Evolutionary conservation across 306 rosid species (phyloP).

Genomic region (Begonia loranthoides): DNA sequence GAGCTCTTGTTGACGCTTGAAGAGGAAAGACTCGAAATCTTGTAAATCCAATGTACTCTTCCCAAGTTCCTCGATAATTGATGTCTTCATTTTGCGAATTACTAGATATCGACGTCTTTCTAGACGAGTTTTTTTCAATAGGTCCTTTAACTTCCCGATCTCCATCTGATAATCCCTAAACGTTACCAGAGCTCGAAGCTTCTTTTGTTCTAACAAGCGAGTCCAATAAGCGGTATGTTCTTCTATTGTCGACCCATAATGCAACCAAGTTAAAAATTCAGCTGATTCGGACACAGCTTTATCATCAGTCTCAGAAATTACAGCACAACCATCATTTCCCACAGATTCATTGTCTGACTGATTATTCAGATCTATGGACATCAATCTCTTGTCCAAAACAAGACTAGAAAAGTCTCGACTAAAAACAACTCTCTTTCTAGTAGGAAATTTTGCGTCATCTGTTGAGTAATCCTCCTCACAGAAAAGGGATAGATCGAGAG

Average conservation of each 20-base stretch:
- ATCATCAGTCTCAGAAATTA: neutral
- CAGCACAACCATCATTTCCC: neutral
- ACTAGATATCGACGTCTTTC: too few species aligned
- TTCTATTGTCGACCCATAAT: neutral
- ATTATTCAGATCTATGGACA: neutral
- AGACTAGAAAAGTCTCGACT: constrained; percentile 1
- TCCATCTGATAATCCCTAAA: too few species aligned
- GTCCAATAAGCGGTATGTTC: neutral
- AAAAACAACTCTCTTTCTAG: neutral
- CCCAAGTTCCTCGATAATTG: too few species aligned
- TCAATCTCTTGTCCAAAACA: neutral
- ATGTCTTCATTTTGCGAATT: too few species aligned
- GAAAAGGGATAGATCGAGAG: neutral
- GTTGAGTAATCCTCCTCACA: neutral
- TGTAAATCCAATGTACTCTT: too few species aligned
- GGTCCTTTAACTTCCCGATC: too few species aligned
- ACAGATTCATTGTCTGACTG: neutral
- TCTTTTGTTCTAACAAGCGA: too few species aligned
- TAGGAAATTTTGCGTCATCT: neutral
- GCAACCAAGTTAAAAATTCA: neutral
- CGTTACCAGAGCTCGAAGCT: too few species aligned
- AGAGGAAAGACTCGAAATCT: too few species aligned
- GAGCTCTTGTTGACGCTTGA: too few species aligned
- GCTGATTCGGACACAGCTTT: neutral
- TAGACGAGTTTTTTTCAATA: too few species aligned